Base-by-base conservation (phyloP, 768 basidiomycete species). In the Tephrocybe rancida region DNA sequence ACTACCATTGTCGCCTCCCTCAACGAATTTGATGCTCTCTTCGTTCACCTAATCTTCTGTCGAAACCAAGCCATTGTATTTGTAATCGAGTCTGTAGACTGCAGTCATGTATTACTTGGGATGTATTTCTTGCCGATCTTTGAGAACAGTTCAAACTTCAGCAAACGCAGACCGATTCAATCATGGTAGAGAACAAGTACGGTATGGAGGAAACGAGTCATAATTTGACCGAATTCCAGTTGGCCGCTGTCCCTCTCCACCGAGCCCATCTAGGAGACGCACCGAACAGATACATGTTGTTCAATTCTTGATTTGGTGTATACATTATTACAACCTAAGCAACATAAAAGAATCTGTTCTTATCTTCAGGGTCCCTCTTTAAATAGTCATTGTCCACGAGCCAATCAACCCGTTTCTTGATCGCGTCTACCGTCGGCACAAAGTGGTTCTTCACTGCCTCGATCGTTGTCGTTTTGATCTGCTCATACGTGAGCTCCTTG, bases 361-460 rank as follows among this genome's bases (percentile, higher is more conserved):
- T 84, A 61, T 92, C 87, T 14, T 82, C 76, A 8, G 84, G 81
- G 62, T 88, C 88, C 51, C 95, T 78, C 69, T 82, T 81, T 73
- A 97, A 63, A 72, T 95, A 98, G 67, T 96, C 92, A 56, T 80
- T 76, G 58, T 97, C 95, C 49, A 97, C 90, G 58, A 97, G 69
- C 34, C 79, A 78, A 61, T 88, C 87, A 58, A 97, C 84, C 52
- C 91, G 77, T 66, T 84, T 82, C 78, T 98, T 98, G 73, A 98
- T 95, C 64, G 81, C 80, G 54, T 80, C 79, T 22, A 96, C 88
- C 55, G 88, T 85, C 41, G 95, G 95, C 50, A 84, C 80, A 69
- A 98, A 98, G 62, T 95, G 89, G 35, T 75, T 85, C 70, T 88
- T 90, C 44, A 98, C 92, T 21, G 93, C 88, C 18, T 91, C 87